These are phyloP conservation scores for Orbilia ellipsospora DNA, from an alignment of 2,329 filamentous ascomycete genomes.

Conservation along the genomic window DNA sequence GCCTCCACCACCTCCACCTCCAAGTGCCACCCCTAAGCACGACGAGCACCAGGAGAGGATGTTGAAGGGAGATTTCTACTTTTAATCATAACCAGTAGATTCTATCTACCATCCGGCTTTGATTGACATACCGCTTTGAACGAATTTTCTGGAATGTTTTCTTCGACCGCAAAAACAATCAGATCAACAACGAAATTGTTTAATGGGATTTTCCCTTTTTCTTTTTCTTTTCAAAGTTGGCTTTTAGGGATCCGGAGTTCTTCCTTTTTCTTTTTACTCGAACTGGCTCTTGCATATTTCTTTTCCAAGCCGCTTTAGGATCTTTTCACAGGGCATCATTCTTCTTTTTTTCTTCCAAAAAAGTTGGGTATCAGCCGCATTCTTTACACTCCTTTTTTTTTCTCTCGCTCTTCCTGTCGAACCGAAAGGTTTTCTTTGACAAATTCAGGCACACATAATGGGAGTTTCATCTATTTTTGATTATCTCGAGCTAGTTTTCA, in stretches of 20 bases:
- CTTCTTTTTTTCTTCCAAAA: neutral
- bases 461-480: too few species aligned
- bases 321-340: neutral
- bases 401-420: neutral
- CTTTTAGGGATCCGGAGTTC: neutral
- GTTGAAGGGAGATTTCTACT: slow-evolving; percentile 96
- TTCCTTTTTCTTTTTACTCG: neutral
- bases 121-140: too few species aligned
- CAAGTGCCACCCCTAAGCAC: slow-evolving; percentile 71
- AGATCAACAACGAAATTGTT: too few species aligned
- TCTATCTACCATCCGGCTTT: neutral
- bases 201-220: too few species aligned
- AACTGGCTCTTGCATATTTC: neutral
- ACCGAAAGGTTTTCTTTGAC: neutral
- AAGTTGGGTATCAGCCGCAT: slow-evolving; percentile 3
- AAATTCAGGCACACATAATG: too few species aligned
- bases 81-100: slow-evolving; percentile 64
- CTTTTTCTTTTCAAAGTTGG: neutral
- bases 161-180: too few species aligned
- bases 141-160: too few species aligned
- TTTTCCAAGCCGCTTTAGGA: neutral
- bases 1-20: slow-evolving; percentile 60
- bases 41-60: slow-evolving; percentile 98
- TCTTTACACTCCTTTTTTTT: neutral
- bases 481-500: neutral